Percentiles rank a stretch among this genome's conserved stretches.
These are phyloP conservation scores for Fusarium sp. DNA, from an alignment of 2,329 filamentous ascomycete species.

Conservation along the genomic window DNA sequence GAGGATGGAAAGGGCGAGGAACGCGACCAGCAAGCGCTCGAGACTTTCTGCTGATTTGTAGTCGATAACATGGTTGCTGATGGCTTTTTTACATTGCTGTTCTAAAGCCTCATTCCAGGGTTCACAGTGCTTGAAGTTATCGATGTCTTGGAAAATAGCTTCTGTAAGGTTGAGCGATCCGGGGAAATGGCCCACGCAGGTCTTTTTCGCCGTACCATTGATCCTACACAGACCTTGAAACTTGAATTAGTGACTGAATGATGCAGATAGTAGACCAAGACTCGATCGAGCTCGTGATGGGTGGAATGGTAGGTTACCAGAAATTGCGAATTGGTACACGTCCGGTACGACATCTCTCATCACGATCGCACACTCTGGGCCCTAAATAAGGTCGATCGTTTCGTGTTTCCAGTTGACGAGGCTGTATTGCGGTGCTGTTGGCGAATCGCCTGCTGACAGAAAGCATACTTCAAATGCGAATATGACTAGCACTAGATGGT, in stretches of 20 bases:
- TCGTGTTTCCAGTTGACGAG: constrained; percentile 35
- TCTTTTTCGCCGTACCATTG: background rate
- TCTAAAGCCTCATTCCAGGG: background rate
- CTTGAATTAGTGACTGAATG: background rate
- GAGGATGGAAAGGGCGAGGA: constrained; percentile 27
- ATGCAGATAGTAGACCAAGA: background rate
- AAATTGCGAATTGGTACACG: constrained; percentile 20
- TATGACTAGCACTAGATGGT: constrained; percentile 1
- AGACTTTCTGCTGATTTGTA: constrained; percentile 16
- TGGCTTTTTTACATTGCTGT: constrained; percentile 3
- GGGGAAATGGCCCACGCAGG: constrained; percentile 19
- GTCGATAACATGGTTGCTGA: constrained; percentile 14
- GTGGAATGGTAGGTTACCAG: background rate
- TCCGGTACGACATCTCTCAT: background rate
- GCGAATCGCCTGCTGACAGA: constrained; percentile 24
- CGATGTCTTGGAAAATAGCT: constrained; percentile 22
- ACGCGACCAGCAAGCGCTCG: constrained; percentile 15
- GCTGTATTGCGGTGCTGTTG: background rate
- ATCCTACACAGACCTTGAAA: constrained; percentile 21
- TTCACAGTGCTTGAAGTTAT: background rate
- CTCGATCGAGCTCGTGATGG: background rate
- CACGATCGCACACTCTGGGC: constrained; percentile 10
- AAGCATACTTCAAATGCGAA: constrained; percentile 33
- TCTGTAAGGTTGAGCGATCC: constrained; percentile 34
- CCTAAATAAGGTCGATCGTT: constrained; percentile 27